Evolutionary conservation across 495 filamentous ascomycete species (phyloP).

Genomic region (Cairneyella variabilis): DNA sequence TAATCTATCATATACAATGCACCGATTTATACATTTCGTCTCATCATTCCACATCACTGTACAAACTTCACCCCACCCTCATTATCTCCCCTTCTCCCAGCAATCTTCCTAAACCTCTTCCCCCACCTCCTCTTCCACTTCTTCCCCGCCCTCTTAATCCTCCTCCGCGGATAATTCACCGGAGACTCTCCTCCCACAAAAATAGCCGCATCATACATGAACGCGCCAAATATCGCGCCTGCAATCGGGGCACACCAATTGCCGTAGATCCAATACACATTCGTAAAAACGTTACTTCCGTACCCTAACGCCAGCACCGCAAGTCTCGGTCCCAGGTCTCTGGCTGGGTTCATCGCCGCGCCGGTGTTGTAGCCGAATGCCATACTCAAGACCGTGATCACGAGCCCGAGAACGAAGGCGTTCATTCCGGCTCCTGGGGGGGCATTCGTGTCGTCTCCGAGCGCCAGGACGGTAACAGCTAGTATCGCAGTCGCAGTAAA

Average conservation of each 20-base stretch:
- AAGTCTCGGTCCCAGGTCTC: slow-evolving; percentile 47
- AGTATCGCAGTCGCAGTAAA: slow-evolving; percentile 48
- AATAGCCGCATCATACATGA: slow-evolving; percentile 49
- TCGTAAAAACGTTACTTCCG: slow-evolving; percentile 33
- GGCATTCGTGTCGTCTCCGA: slow-evolving; percentile 49
- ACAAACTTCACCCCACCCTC: no score
- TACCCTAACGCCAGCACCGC: slow-evolving; percentile 42
- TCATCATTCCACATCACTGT: no score
- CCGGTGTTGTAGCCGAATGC: slow-evolving; percentile 44
- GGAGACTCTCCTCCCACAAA: slow-evolving; percentile 51
- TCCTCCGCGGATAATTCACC: slow-evolving; percentile 41
- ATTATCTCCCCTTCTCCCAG: not conserved
- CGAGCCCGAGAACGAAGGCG: slow-evolving; percentile 48
- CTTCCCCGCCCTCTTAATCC: slow-evolving; percentile 19
- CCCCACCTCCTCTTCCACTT: slow-evolving; percentile 22
- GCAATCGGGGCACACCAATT: slow-evolving; percentile 33
- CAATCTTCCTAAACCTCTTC: slow-evolving; percentile 5
- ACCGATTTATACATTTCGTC: no score
- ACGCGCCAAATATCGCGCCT: slow-evolving; percentile 42
- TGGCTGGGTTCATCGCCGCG: slow-evolving; percentile 45
- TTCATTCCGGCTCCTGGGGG: slow-evolving; percentile 41
- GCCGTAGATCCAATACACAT: slow-evolving; percentile 45
- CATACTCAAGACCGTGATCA: slow-evolving; percentile 44
- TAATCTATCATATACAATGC: no score
- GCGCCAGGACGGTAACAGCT: slow-evolving; percentile 46